Conservation (phyloP, 345 rosid genomes). For the rapeseed (Brassica napus) region Da-Ae NC_063441.1:19217501-19218000, state of each 20-base stretch:
- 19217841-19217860: not conserved
- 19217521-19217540: slow-evolving; percentile 75
- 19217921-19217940: slow-evolving; percentile 4
- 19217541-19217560: slow-evolving; percentile 70
- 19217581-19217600: slow-evolving; percentile 45
- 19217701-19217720: slow-evolving; percentile 75
- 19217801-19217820: slow-evolving; percentile 25
- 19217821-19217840: not conserved
- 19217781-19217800: slow-evolving; percentile 22
- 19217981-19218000: not conserved
- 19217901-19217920: too few relatives aligned
- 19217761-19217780: slow-evolving; percentile 61
- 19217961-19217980: not conserved
- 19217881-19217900: too few relatives aligned
- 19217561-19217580: slow-evolving; percentile 66
- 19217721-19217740: slow-evolving; percentile 80
- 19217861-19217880: too few relatives aligned
- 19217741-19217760: slow-evolving; percentile 77
- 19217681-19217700: slow-evolving; percentile 73
- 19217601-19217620: not conserved
- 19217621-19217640: not conserved
- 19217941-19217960: not conserved
- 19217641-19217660: not conserved
- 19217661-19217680: slow-evolving; percentile 65
- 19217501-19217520: slow-evolving; percentile 48